phyloP scores from a whole-genome alignment of 179 eudicot species.

The Pouteria campechiana region DNA sequence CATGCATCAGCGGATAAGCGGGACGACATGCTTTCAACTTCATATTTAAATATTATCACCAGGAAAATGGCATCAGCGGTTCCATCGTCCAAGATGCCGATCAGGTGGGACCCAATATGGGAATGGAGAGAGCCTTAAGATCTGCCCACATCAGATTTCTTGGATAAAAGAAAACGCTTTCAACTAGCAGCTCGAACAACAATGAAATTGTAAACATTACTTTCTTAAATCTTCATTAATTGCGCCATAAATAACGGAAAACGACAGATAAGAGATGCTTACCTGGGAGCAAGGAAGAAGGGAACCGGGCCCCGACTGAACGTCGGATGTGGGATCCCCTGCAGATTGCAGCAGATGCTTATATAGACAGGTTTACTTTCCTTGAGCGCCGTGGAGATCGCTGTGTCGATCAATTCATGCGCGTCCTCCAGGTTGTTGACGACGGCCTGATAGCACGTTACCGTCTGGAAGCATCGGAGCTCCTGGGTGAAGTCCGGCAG shows the following conservation, averaged over 20 bases:
- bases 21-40: no score
- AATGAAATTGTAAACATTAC: not conserved
- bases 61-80: no score
- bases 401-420: constrained; percentile 65
- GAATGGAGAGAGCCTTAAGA: no score
- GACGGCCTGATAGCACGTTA: constrained; percentile 80
- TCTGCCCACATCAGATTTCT: no score
- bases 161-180: not conserved
- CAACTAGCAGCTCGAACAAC: not conserved
- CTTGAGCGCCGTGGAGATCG: constrained; percentile 81
- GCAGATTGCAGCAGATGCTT: constrained; percentile 58
- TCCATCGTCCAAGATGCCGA: no score
- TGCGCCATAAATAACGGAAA: no score
- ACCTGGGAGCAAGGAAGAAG: constrained; percentile 59
- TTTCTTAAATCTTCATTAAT: no score
- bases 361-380: constrained; percentile 90
- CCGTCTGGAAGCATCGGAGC: constrained; percentile 47
- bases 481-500: constrained; percentile 44
- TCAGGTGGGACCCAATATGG: no score
- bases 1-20: no score
- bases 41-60: no score
- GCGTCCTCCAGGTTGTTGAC: constrained; percentile 73
- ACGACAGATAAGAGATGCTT: constrained; percentile 4
- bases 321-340: constrained; percentile 72
- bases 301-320: constrained; percentile 74